Percentiles rank a stretch among this genome's conserved stretches.
Evolutionary conservation across 2,329 filamentous ascomycete species (phyloP).

Genomic region (Pseudogymnoascus sp.): DNA sequence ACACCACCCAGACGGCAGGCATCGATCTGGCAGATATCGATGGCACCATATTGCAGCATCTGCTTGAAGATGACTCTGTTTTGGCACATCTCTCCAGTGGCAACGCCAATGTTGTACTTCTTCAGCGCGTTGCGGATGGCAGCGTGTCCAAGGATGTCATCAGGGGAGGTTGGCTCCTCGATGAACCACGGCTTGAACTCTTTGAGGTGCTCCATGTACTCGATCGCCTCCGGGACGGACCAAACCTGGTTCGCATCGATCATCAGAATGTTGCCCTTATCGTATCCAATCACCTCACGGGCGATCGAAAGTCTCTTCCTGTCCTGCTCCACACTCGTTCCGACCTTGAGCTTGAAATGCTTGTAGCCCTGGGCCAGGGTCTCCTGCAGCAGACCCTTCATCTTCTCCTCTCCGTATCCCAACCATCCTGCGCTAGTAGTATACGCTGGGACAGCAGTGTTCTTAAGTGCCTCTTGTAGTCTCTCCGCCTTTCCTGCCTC

Average conservation of each 20-base stretch:
- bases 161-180: constrained; percentile 81
- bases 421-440: constrained; percentile 84
- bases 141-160: constrained; percentile 80
- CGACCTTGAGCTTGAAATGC: constrained; percentile 87
- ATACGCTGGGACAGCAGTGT: constrained; percentile 73
- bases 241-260: constrained; percentile 86
- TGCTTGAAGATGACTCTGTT: constrained; percentile 92
- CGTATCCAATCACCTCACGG: constrained; percentile 69
- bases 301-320: constrained; percentile 60
- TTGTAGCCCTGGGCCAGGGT: constrained; percentile 66
- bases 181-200: constrained; percentile 88
- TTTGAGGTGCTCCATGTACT: constrained; percentile 69
- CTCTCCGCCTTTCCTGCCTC: constrained; percentile 60
- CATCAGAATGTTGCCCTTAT: constrained; percentile 76
- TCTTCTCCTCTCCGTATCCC: constrained; percentile 76
- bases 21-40: constrained; percentile 85
- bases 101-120: constrained; percentile 67
- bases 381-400: constrained; percentile 62
- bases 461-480: constrained; percentile 61
- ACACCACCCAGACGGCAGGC: constrained; percentile 81
- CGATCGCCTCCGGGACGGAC: constrained; percentile 79
- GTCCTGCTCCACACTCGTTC: constrained; percentile 61
- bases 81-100: constrained; percentile 89
- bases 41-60: constrained; percentile 65
- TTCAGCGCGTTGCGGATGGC: constrained; percentile 69